phyloP scores from a whole-genome alignment of 2,329 filamentous ascomycete genomes.

The Volutella citrinella region DNA sequence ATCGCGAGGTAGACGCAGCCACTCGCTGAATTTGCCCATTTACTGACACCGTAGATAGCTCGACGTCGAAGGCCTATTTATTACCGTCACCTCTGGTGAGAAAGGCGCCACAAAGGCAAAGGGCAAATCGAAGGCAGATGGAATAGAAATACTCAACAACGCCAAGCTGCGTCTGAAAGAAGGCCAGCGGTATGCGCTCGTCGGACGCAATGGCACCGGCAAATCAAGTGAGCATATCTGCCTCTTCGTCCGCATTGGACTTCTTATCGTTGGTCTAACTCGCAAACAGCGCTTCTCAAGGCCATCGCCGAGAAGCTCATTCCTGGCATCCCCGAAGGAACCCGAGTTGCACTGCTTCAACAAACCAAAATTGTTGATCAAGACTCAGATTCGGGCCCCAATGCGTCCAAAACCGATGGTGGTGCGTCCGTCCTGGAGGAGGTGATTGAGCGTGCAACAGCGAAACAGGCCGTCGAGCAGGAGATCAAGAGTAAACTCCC shows the following conservation, averaged over 20 bases:
- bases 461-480: constrained; percentile 53
- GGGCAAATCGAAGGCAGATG: constrained; percentile 40
- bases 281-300: constrained; percentile 67
- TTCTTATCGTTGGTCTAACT: constrained; percentile 2
- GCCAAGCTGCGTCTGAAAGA: constrained; percentile 70
- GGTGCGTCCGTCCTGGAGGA: constrained; percentile 57
- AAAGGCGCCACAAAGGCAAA: constrained; percentile 50
- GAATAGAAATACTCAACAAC: constrained; percentile 66
- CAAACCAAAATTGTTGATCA: constrained; percentile 50
- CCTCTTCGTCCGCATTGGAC: not conserved
- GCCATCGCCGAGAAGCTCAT: constrained; percentile 77
- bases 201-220: constrained; percentile 78
- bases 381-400: constrained; percentile 27
- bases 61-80: constrained; percentile 70
- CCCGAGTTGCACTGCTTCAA: constrained; percentile 65
- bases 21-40: too few species aligned
- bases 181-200: constrained; percentile 71
- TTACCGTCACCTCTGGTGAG: constrained; percentile 55
- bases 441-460: constrained; percentile 60
- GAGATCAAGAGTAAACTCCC: constrained; percentile 58
- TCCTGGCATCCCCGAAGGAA: constrained; percentile 67
- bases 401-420: constrained; percentile 4
- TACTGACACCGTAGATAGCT: constrained; percentile 44
- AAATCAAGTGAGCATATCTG: constrained; percentile 64
- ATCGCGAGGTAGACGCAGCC: constrained; percentile 54